Evolutionary conservation across 78 protist genomes (phyloP).

Genomic region (Planoprotostelium fungivorum): DNA sequence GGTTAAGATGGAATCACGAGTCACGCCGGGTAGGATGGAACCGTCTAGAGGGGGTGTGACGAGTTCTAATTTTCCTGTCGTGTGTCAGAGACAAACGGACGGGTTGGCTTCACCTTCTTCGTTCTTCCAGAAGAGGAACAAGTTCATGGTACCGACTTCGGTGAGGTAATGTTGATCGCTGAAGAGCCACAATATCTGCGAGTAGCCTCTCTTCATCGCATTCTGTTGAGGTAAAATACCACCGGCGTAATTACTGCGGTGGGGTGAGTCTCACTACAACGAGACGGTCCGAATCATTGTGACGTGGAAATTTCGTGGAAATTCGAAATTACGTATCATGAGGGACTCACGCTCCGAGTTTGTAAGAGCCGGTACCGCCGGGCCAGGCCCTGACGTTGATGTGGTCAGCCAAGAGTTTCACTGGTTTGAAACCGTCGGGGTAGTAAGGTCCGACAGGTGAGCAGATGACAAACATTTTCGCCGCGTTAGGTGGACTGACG

Average conservation of each 20-base stretch:
- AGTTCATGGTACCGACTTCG: conserved; percentile 99
- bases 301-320: too few species aligned
- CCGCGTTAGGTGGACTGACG: conserved; percentile 37
- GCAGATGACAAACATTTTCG: conserved; percentile 68
- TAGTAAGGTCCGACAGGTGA: conserved; percentile 98
- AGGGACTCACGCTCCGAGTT: too few species aligned
- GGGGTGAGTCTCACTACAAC: too few species aligned
- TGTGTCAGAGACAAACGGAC: background rate
- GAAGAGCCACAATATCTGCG: conserved; percentile 94
- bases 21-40: conserved; percentile 95
- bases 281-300: too few species aligned
- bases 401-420: conserved; percentile 80
- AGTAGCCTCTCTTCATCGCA: conserved; percentile 80
- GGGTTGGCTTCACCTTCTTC: conserved; percentile 47
- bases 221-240: conserved; percentile 86
- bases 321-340: too few species aligned
- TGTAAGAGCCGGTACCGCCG: conserved; percentile 50
- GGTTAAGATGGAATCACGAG: conserved; percentile 90
- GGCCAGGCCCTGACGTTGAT: conserved; percentile 72
- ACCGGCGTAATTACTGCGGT: conserved; percentile 94
- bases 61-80: conserved; percentile 47
- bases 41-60: conserved; percentile 90
- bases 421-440: conserved; percentile 91
- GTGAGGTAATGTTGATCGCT: conserved; percentile 79
- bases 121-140: conserved; percentile 84